phyloP scores from a whole-genome alignment of 2,329 filamentous ascomycete genomes.

The Chalara sp. region DNA sequence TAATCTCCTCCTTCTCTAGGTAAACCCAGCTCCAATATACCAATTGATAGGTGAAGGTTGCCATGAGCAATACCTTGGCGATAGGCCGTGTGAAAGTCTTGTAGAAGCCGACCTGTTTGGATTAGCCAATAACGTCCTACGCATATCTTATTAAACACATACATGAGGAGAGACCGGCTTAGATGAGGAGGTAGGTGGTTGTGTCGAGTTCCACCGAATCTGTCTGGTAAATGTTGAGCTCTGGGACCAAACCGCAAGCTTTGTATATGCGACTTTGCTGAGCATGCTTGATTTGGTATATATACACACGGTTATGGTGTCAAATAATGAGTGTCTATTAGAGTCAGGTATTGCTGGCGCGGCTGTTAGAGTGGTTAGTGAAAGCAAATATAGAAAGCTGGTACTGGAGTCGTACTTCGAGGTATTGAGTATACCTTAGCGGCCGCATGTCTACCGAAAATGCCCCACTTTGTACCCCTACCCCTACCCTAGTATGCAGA shows the following conservation, averaged over 20 bases:
- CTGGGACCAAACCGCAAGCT: no score
- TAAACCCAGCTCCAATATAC: slow-evolving; percentile 69
- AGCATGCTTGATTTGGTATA: no score
- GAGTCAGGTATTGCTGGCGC: no score
- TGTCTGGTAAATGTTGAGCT: not conserved
- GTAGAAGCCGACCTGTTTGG: slow-evolving; percentile 58
- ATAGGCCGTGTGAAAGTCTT: slow-evolving; percentile 67
- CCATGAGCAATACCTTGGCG: slow-evolving; percentile 66
- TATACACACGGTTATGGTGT: no score
- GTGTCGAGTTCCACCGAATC: slow-evolving; percentile 3
- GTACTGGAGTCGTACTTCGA: no score
- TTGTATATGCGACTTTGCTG: not conserved
- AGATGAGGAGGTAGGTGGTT: not conserved
- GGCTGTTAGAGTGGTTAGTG: no score
- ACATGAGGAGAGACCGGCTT: slow-evolving; percentile 14
- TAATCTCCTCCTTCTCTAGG: slow-evolving; percentile 65
- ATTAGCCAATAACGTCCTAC: not conserved
- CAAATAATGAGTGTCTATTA: no score
- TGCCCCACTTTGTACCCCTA: no score
- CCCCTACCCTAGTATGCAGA: no score
- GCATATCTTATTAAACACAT: not conserved
- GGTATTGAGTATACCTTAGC: no score
- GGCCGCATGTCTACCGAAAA: no score
- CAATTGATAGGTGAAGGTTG: slow-evolving; percentile 74
- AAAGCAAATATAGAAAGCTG: no score